Evolutionary conservation across 371 early-diverging fungal species (phyloP).

Genomic region (Chytridium lagenaria): DNA sequence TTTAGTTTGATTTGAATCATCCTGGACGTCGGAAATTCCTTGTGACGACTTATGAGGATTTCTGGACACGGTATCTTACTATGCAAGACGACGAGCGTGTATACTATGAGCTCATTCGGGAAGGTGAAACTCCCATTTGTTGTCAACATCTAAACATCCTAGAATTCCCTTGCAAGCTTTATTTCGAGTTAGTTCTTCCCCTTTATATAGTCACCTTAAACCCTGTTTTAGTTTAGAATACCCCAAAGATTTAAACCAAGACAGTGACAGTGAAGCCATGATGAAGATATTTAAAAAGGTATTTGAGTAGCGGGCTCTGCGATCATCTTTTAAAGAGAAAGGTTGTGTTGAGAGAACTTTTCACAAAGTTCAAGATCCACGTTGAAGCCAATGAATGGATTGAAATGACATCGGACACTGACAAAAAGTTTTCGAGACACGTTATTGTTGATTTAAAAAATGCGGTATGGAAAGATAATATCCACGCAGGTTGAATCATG

Average conservation of each 20-base stretch:
- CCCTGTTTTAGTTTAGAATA: conserved; percentile 14
- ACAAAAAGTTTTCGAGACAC: conserved; percentile 36
- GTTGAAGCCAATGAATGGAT: not conserved
- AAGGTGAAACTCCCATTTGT: no score
- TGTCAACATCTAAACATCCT: no score
- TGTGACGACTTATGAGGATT: conserved; percentile 25
- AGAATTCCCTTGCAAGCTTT: conserved; percentile 23
- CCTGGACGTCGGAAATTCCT: conserved; percentile 35
- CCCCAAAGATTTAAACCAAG: conserved; percentile 8
- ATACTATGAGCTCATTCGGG: conserved; percentile 28
- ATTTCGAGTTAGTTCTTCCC: conserved; percentile 22
- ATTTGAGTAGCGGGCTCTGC: no score
- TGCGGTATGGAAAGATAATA: conserved; percentile 25
- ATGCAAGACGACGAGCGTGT: conserved; percentile 13
- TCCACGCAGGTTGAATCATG: conserved; percentile 2
- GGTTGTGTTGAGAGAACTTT: not conserved
- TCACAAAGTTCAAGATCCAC: not conserved
- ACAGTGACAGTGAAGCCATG: conserved; percentile 5
- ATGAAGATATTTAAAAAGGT: conserved; percentile 21
- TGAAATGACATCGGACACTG: conserved; percentile 27
- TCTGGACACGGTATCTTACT: conserved; percentile 25
- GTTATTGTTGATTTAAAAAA: conserved; percentile 23
- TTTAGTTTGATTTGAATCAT: conserved; percentile 20
- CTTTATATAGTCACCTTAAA: not conserved
- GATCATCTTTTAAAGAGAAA: not conserved